Evolutionary conservation across 495 filamentous ascomycete genomes (phyloP).

Genomic region (Podospora tetraspora): DNA sequence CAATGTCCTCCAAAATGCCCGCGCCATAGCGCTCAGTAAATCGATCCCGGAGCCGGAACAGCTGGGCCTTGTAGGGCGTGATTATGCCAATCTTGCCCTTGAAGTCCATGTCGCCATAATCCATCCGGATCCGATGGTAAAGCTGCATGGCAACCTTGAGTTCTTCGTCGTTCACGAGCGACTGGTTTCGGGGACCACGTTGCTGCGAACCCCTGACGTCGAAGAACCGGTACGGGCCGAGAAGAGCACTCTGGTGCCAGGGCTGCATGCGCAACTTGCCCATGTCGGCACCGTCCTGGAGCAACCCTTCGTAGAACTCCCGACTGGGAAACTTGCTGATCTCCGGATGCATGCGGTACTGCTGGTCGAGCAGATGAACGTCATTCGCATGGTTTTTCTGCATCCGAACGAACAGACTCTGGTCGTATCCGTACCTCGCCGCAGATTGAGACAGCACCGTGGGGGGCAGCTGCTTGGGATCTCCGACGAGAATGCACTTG

Average conservation of each 20-base stretch:
- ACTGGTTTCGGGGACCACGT: conserved; percentile 70
- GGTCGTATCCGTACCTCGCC: conserved; percentile 89
- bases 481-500: conserved; percentile 95
- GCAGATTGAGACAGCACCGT: conserved; percentile 93
- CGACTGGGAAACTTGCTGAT: conserved; percentile 85
- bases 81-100: conserved; percentile 90
- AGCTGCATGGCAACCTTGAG: conserved; percentile 77
- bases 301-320: conserved; percentile 84
- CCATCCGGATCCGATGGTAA: conserved; percentile 67
- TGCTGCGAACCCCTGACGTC: conserved; percentile 87
- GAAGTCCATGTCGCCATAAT: conserved; percentile 64
- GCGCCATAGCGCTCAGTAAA: conserved; percentile 71
- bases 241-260: conserved; percentile 77
- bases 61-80: conserved; percentile 91
- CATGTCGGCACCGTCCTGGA: conserved; percentile 83
- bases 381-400: conserved; percentile 81
- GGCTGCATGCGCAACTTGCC: conserved; percentile 62
- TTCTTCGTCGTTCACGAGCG: conserved; percentile 84
- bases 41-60: conserved; percentile 67
- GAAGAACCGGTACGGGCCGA: conserved; percentile 96
- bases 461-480: conserved; percentile 93
- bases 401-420: conserved; percentile 98
- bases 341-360: conserved; percentile 98
- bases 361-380: conserved; percentile 90
- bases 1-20: conserved; percentile 66